Percentiles rank a stretch among this genome's conserved stretches.
These are phyloP conservation scores for Tuber indicum DNA, from an alignment of 495 filamentous ascomycete species.

Conservation along the genomic window DNA sequence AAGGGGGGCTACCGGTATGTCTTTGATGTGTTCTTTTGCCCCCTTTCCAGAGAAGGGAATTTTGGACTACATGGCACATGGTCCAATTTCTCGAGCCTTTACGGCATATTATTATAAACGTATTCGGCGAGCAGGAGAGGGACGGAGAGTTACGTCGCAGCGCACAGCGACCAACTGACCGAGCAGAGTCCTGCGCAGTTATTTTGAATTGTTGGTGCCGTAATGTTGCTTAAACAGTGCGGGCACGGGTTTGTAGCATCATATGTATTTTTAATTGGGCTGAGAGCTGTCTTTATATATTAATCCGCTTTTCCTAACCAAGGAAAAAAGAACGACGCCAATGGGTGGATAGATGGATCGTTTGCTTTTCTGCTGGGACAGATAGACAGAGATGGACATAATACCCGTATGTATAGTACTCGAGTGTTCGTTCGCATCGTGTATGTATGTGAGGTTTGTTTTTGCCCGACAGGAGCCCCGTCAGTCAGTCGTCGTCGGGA, in stretches of 20 bases:
- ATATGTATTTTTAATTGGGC: background rate
- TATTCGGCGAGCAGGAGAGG: background rate
- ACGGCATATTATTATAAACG: background rate
- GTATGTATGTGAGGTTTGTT: background rate
- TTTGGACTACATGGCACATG: no score
- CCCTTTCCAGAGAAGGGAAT: no score
- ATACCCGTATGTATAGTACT: constrained; percentile 1
- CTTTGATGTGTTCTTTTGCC: no score
- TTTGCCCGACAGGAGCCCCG: background rate
- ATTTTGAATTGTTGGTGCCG: background rate
- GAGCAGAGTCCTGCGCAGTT: background rate
- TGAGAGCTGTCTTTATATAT: constrained; percentile 5
- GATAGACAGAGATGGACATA: background rate
- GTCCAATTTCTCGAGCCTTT: no score
- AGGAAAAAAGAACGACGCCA: background rate
- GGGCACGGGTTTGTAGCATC: background rate
- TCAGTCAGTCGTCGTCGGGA: background rate
- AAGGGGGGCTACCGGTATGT: no score
- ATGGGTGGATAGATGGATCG: background rate
- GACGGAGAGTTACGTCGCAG: background rate
- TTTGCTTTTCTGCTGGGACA: background rate
- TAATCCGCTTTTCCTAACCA: background rate
- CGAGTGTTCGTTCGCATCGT: background rate
- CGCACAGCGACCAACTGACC: background rate
- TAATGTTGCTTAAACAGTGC: background rate